Percentiles rank a stretch among this genome's conserved stretches.
Evolutionary conservation across 2,329 filamentous ascomycete species (phyloP).

Genomic region (Microsporum audouinii): DNA sequence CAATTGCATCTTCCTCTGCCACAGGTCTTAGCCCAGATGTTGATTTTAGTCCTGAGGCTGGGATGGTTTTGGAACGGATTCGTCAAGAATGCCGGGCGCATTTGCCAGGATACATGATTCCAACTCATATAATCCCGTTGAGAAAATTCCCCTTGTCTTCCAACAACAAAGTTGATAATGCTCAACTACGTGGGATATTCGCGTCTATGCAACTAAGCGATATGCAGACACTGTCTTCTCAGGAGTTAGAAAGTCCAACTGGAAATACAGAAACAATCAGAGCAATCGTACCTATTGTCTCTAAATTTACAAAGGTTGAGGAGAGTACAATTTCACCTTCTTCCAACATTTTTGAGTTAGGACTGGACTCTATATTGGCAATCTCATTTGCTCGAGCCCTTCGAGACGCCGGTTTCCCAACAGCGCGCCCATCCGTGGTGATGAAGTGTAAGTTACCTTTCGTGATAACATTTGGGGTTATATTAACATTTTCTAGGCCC

Average conservation of each 20-base stretch:
- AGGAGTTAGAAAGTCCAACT: constrained; percentile 21
- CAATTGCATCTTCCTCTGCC: constrained; percentile 5
- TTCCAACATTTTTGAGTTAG: constrained; percentile 71
- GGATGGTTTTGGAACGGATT: constrained; percentile 23
- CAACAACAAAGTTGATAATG: constrained; percentile 81
- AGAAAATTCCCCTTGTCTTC: constrained; percentile 64
- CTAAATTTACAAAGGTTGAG: constrained; percentile 41
- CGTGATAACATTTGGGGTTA: constrained; percentile 38
- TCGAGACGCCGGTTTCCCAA: constrained; percentile 49
- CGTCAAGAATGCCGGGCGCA: constrained; percentile 54
- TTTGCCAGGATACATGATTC: constrained; percentile 81
- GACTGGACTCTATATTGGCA: constrained; percentile 77
- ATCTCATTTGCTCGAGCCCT: constrained; percentile 57
- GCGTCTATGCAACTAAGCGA: constrained; percentile 47
- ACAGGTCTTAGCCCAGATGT: constrained; percentile 15
- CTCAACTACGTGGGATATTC: constrained; percentile 57
- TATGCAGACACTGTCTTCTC: constrained; percentile 45
- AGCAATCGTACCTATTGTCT: constrained; percentile 45
- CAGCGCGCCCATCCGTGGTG: constrained; percentile 53
- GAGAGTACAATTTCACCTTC: constrained; percentile 37
- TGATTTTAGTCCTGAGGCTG: constrained; percentile 29
- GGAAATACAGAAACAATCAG: constrained; percentile 29
- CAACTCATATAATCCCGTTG: constrained; percentile 66
- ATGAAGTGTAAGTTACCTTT: constrained; percentile 43
- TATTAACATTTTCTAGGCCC: constrained; percentile 19